Evolutionary conservation across 768 basidiomycete genomes (phyloP), one percentile per base, ranked within the genome.

Genomic region (Scleroderma citrinum): DNA sequence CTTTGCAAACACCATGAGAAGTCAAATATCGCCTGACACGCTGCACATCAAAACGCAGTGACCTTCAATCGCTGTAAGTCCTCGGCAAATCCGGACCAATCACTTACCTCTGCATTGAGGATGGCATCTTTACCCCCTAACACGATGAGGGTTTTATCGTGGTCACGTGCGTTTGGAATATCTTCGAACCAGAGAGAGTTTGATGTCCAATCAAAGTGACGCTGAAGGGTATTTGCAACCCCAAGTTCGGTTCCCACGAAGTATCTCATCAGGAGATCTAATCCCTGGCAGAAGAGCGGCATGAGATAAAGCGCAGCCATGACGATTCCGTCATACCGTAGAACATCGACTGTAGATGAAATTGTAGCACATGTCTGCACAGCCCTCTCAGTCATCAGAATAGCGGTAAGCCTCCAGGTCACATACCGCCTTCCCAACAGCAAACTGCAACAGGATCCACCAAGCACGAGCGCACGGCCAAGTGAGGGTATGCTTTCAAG

Each of bases 171-270:
- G 59, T 91, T 76, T 1, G 90, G 88, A 40, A 95, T 92, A 58
- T 94, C 87, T 65, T 93, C 89, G 52, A 81, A 88, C 82, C 87
- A 97, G 11, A 97, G 72, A 10, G 88, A 83, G 61, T 96, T 96
- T 11, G 87, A 79, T 34, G 80, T 74, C 92, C 90, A 93, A 59
- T 87, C 85, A 57, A 90, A 90, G 62, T 89, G 81, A 23, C 88
- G 76, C 56, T 85, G 86, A 39, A 96, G 74, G 48, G 89, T 79
- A 63, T 93, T 87, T 7, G 89, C 87, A 44, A 90, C 83, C 13
- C 94, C 94, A 3, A 95, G 69, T 65, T 98, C 94, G 24, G 83
- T 80, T 26, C 83, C 82, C 50, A 95, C 85, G 58, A 94, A 94
- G 64, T 92, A 97, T 39, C 83, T 80, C 76, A 93, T 82, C 38